Percentiles rank a stretch among this genome's conserved stretches.
Conservation (phyloP, 805 yeast species). For the Candida insectalens region DNA sequence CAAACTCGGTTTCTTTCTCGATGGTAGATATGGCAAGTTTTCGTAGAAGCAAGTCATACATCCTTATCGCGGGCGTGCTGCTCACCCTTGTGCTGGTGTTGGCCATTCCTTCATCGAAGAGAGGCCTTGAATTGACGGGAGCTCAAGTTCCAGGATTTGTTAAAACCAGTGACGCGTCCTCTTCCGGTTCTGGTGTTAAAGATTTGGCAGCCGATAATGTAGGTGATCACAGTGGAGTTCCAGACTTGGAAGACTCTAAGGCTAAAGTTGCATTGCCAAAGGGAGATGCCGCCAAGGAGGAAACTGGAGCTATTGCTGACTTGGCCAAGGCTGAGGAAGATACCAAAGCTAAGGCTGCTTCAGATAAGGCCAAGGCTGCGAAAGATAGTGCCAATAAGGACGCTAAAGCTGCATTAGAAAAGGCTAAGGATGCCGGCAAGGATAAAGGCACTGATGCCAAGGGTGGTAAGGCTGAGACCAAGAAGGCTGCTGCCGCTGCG, state of each 20-base stretch:
- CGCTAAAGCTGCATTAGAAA: not conserved
- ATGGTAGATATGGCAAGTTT: not conserved
- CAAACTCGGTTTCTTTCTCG: no score
- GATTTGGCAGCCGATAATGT: not conserved
- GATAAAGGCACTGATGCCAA: not conserved
- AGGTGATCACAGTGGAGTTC: not conserved
- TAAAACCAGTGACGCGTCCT: not conserved
- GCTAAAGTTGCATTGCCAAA: not conserved
- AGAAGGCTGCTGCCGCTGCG: conserved; percentile 1
- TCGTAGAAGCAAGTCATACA: not conserved
- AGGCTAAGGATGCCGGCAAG: not conserved
- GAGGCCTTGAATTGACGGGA: not conserved
- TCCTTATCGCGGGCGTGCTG: conserved; percentile 1
- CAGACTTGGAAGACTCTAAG: not conserved
- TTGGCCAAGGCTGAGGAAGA: not conserved
- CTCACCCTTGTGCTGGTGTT: not conserved
- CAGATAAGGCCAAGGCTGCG: not conserved
- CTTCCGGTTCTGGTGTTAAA: not conserved
- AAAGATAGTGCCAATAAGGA: not conserved
- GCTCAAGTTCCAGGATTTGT: no score
- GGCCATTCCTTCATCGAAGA: conserved; percentile 1
- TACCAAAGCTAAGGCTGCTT: not conserved
- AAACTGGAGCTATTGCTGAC: not conserved
- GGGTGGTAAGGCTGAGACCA: not conserved
- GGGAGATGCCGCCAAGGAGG: not conserved